These are phyloP conservation scores for Trifolium subterraneum DNA, from an alignment of 306 rosid genomes.

Conservation along the genomic window DNA sequence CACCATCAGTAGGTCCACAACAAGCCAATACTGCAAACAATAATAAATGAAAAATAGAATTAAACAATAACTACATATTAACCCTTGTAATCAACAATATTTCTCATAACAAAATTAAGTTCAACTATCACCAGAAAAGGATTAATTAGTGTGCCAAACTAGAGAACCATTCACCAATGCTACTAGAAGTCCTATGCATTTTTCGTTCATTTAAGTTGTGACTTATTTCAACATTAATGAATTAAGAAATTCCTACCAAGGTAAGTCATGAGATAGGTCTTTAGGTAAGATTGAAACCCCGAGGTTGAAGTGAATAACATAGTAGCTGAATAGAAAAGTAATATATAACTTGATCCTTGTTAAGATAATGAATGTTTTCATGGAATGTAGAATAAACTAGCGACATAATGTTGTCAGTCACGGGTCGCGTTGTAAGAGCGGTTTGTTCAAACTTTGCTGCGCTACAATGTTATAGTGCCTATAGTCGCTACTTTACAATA, in stretches of 20 bases:
- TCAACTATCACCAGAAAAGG: constrained; percentile 5
- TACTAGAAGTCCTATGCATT: neutral
- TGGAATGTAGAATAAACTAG: neutral
- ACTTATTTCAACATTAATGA: neutral
- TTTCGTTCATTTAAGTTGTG: neutral
- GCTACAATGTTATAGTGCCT: neutral
- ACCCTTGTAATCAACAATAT: constrained; percentile 24
- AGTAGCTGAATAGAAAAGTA: constrained; percentile 3
- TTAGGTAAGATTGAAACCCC: constrained; percentile 5
- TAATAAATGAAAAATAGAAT: neutral
- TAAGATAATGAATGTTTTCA: neutral
- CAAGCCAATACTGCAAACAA: neutral
- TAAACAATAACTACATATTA: constrained; percentile 19
- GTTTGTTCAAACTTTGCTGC: neutral
- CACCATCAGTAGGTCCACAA: constrained; percentile 35
- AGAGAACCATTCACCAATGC: neutral
- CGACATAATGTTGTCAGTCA: neutral
- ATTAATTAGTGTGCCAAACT: neutral
- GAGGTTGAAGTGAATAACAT: neutral
- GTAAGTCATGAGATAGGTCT: neutral
- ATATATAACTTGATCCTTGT: neutral
- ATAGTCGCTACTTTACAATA: neutral
- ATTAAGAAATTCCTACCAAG: neutral
- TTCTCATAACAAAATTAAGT: constrained; percentile 1
- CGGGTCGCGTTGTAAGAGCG: neutral